These are phyloP conservation scores for Tuber brumale DNA, from an alignment of 495 filamentous ascomycete genomes.

Conservation along the genomic window DNA sequence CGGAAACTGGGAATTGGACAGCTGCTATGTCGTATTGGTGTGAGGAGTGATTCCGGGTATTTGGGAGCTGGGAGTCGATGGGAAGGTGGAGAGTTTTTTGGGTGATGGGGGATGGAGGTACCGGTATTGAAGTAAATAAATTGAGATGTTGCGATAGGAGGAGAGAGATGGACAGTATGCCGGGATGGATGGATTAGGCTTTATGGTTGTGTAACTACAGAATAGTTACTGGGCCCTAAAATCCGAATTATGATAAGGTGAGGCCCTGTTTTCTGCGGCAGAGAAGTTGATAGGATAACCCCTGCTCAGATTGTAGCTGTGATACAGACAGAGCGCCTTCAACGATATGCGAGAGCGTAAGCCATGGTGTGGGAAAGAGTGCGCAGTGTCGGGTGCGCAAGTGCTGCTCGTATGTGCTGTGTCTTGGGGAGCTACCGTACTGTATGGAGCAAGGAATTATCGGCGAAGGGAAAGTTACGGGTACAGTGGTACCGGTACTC, in stretches of 20 bases:
- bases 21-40: not conserved
- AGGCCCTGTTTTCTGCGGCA: not conserved
- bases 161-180: not conserved
- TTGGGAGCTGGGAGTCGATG: not conserved
- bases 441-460: too few species aligned
- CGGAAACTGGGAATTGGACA: constrained; percentile 6
- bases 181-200: not conserved
- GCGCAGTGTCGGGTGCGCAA: not conserved
- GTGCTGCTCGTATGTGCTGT: not conserved
- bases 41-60: not conserved
- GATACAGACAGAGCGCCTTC: constrained; percentile 2
- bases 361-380: not conserved
- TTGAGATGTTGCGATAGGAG: not conserved
- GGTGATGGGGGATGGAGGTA: not conserved
- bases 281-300: not conserved
- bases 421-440: too few species aligned
- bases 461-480: too few species aligned
- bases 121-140: not conserved
- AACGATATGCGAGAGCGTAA: not conserved
- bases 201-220: not conserved
- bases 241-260: not conserved
- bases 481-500: not conserved
- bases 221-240: not conserved
- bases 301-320: not conserved
- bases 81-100: not conserved